Conservation (phyloP, 352 stramenopile species). For the Phytophthora lateralis region DNA sequence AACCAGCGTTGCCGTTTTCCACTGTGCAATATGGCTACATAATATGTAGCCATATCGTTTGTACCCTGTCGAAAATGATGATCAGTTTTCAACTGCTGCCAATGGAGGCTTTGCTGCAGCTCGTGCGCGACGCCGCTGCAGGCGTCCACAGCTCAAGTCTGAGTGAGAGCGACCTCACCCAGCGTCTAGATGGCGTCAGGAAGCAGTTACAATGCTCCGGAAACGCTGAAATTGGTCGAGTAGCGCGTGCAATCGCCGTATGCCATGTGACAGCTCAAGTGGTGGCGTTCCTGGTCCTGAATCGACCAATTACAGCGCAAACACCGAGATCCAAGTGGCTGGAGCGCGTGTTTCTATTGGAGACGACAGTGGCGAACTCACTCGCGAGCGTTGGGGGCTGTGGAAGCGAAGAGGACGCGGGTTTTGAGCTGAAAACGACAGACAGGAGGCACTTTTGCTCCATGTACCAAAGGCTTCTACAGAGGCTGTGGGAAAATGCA, state of each 20-base stretch:
- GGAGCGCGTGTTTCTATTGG: slow-evolving; percentile 31
- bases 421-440: slow-evolving; percentile 10
- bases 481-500: slow-evolving; percentile 4
- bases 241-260: slow-evolving; percentile 15
- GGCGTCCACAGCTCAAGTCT: slow-evolving; percentile 10
- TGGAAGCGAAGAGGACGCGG: neutral
- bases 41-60: neutral
- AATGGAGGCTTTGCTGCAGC: slow-evolving; percentile 32
- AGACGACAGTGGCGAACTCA: slow-evolving; percentile 25
- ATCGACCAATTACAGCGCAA: slow-evolving; percentile 17
- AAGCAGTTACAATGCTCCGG: slow-evolving; percentile 20
- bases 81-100: neutral
- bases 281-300: slow-evolving; percentile 21
- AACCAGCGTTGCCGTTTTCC: neutral
- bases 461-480: slow-evolving; percentile 28
- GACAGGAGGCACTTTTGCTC: slow-evolving; percentile 24
- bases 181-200: slow-evolving; percentile 15
- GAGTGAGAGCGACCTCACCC: slow-evolving; percentile 23
- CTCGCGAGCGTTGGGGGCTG: slow-evolving; percentile 1
- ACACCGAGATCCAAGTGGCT: slow-evolving; percentile 25
- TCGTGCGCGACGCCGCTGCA: slow-evolving; percentile 17
- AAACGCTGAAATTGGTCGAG: slow-evolving; percentile 1
- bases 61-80: neutral
- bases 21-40: neutral
- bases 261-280: slow-evolving; percentile 35